Evolutionary conservation across 805 yeast species (phyloP).

Genomic region (Metschnikowia borealis): DNA sequence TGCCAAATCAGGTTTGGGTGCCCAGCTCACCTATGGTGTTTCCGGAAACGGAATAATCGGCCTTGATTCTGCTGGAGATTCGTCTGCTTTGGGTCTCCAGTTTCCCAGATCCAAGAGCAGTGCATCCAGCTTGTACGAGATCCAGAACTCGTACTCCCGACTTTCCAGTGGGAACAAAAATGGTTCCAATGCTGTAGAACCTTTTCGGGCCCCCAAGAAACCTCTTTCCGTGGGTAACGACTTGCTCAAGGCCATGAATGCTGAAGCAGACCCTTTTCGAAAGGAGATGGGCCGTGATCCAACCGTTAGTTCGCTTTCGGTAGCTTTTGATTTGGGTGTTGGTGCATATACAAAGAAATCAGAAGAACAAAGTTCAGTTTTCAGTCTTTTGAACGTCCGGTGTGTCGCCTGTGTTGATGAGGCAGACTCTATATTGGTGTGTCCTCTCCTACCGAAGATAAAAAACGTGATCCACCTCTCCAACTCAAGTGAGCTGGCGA

Average conservation of each 20-base stretch:
- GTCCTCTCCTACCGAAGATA: slow-evolving; percentile 13
- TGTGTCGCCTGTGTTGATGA: slow-evolving; percentile 11
- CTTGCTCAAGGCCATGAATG: slow-evolving; percentile 5
- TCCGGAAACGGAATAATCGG: slow-evolving; percentile 11
- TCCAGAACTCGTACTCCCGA: slow-evolving; percentile 9
- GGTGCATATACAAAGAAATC: slow-evolving; percentile 10
- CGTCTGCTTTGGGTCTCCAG: slow-evolving; percentile 1
- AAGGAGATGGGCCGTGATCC: slow-evolving; percentile 11
- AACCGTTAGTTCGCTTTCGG: slow-evolving; percentile 7
- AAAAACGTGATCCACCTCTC: slow-evolving; percentile 7
- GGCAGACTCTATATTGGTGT: slow-evolving; percentile 7
- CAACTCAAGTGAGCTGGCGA: slow-evolving; percentile 3
- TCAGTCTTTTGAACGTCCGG: slow-evolving; percentile 2
- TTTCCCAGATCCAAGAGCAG: slow-evolving; percentile 12
- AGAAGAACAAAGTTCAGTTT: neutral
- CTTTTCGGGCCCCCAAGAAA: neutral
- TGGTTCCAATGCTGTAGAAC: neutral
- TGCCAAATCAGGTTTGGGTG: slow-evolving; percentile 11
- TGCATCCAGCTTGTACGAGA: slow-evolving; percentile 10
- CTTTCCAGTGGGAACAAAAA: slow-evolving; percentile 1
- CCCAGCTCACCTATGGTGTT: slow-evolving; percentile 18
- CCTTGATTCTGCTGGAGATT: neutral
- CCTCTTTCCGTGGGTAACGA: slow-evolving; percentile 1
- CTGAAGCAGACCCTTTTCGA: slow-evolving; percentile 12
- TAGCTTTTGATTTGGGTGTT: slow-evolving; percentile 9